Evolutionary conservation across 352 stramenopile species (phyloP).

Genomic region (Phytophthora constricta): DNA sequence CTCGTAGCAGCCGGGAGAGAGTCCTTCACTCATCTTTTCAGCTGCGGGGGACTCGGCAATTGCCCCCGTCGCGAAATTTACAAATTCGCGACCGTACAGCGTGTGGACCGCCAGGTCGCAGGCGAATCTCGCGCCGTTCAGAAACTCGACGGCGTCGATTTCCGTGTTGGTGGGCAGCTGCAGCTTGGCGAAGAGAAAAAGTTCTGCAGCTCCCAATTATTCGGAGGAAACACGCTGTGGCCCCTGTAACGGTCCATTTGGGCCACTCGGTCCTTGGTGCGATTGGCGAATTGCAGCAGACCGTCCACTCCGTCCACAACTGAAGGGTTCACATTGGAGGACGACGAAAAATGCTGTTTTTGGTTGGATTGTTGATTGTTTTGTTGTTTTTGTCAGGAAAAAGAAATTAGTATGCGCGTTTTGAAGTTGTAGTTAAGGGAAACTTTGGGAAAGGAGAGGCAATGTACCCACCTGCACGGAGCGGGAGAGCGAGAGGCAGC

Average conservation of each 20-base stretch:
- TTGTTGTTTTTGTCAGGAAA: no score
- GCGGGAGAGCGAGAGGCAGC: not conserved
- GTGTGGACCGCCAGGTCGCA: conserved; percentile 55
- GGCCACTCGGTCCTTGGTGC: conserved; percentile 22
- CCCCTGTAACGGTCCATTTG: conserved; percentile 39
- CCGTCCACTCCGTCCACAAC: conserved; percentile 38
- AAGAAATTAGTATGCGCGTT: not conserved
- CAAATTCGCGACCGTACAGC: conserved; percentile 65
- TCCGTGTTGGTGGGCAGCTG: conserved; percentile 56
- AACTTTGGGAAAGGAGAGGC: no score
- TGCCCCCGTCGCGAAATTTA: conserved; percentile 51
- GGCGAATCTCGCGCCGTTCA: conserved; percentile 56
- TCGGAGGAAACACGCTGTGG: conserved; percentile 47
- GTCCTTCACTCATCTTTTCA: conserved; percentile 43
- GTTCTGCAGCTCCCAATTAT: conserved; percentile 38
- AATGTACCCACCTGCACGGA: not conserved
- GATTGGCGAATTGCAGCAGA: conserved; percentile 37
- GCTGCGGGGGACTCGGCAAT: conserved; percentile 46
- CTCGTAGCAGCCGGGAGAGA: conserved; percentile 55
- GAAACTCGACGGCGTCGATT: conserved; percentile 58
- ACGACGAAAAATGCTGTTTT: conserved; percentile 34
- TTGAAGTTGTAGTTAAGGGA: no score
- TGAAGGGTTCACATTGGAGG: conserved; percentile 28
- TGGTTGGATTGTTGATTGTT: no score
- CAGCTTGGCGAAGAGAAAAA: conserved; percentile 55